phyloP scores from a whole-genome alignment of 768 basidiomycete genomes.

The Hortiboletus flavorubellus region DNA sequence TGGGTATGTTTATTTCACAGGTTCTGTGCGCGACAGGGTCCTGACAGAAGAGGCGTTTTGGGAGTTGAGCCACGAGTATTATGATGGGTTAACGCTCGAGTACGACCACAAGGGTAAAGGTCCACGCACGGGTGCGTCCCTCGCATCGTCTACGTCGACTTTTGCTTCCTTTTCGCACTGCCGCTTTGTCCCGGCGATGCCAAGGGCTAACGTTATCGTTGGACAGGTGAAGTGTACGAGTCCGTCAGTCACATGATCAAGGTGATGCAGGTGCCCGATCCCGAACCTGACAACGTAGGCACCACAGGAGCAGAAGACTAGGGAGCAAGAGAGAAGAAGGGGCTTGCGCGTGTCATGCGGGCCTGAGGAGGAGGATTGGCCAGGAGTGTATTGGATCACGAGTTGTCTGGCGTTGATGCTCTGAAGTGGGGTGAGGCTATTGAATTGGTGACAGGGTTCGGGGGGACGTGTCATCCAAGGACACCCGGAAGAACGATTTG shows the following conservation, averaged over 20 bases:
- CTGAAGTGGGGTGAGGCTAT: conserved; percentile 3
- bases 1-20: neutral
- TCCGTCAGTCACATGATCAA: conserved; percentile 22
- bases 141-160: neutral
- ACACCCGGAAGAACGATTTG: no score
- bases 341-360: conserved; percentile 17
- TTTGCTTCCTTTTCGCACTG: neutral
- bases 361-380: conserved; percentile 1
- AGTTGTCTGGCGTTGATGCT: conserved; percentile 14
- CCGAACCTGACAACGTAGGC: neutral
- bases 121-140: conserved; percentile 12
- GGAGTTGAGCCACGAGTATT: conserved; percentile 21
- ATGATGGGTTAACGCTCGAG: conserved; percentile 14
- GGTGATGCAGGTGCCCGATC: conserved; percentile 13
- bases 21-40: conserved; percentile 15
- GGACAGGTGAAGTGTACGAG: conserved; percentile 23
- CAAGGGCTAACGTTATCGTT: neutral
- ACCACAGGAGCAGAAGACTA: neutral
- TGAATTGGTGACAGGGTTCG: neutral
- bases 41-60: conserved; percentile 10
- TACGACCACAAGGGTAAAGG: conserved; percentile 13
- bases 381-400: conserved; percentile 4
- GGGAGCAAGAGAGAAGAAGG: neutral
- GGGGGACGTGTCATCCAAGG: no score
- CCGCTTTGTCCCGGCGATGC: no score